These are phyloP conservation scores for Bisporella sp. DNA, from an alignment of 2,329 filamentous ascomycete species.

Conservation along the genomic window DNA sequence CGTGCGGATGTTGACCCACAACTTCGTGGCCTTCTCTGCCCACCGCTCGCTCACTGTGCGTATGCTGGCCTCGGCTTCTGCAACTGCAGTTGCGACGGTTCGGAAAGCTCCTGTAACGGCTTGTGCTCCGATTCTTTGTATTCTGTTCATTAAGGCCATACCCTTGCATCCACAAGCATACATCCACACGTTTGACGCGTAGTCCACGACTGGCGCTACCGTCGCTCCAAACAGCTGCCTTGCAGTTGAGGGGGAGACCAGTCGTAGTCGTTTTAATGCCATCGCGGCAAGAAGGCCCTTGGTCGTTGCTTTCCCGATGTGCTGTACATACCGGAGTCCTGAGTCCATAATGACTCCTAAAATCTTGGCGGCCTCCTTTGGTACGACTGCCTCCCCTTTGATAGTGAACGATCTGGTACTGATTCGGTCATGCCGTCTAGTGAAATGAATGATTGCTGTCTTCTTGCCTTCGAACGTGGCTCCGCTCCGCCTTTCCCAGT, in stretches of 20 bases:
- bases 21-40: slow-evolving; percentile 10
- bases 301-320: slow-evolving; percentile 17
- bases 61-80: slow-evolving; percentile 21
- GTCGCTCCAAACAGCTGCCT: slow-evolving; percentile 19
- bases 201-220: slow-evolving; percentile 2
- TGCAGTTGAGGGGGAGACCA: slow-evolving; percentile 16
- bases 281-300: slow-evolving; percentile 19
- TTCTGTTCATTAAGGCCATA: slow-evolving; percentile 10
- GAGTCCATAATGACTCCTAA: slow-evolving; percentile 19
- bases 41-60: slow-evolving; percentile 12
- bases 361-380: slow-evolving; percentile 8
- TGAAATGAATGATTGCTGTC: slow-evolving; percentile 19
- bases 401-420: slow-evolving; percentile 5
- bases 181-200: slow-evolving; percentile 21
- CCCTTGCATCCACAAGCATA: slow-evolving; percentile 12
- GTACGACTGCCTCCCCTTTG: slow-evolving; percentile 3
- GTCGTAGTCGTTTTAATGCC: slow-evolving; percentile 8
- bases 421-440: slow-evolving; percentile 1
- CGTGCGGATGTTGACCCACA: slow-evolving; percentile 16
- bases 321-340: slow-evolving; percentile 20
- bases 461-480: slow-evolving; percentile 22
- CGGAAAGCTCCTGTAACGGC: slow-evolving; percentile 20
- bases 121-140: slow-evolving; percentile 21
- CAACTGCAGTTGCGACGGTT: slow-evolving; percentile 18
- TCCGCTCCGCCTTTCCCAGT: neutral